Evolutionary conservation across 495 filamentous ascomycete genomes (phyloP).

Genomic region (Hamigera avellanea): DNA sequence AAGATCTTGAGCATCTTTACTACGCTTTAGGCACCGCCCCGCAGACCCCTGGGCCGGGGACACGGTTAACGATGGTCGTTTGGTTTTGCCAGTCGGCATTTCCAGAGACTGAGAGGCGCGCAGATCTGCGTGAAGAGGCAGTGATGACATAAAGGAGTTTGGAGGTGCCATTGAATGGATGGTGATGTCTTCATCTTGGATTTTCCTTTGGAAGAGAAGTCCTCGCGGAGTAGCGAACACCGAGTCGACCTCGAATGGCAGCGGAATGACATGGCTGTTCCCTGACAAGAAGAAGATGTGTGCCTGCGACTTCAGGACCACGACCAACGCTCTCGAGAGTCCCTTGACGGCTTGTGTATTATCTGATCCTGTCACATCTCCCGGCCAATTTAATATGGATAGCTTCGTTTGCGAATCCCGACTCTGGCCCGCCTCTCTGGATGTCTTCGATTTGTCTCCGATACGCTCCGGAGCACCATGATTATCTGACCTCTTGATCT

Average conservation of each 20-base stretch:
- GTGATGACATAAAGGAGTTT: conserved; percentile 68
- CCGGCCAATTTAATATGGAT: conserved; percentile 14
- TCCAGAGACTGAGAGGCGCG: conserved; percentile 33
- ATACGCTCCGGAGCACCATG: not conserved
- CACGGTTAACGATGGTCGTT: conserved; percentile 22
- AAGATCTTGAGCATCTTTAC: conserved; percentile 40
- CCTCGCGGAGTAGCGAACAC: conserved; percentile 75
- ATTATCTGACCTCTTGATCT: conserved; percentile 9
- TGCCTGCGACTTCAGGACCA: conserved; percentile 85
- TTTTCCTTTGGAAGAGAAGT: conserved; percentile 72
- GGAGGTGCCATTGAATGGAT: conserved; percentile 43
- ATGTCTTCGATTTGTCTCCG: not conserved
- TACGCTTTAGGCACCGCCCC: conserved; percentile 14
- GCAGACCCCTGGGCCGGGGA: conserved; percentile 13
- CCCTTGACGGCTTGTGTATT: conserved; percentile 7
- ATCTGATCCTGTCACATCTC: conserved; percentile 1
- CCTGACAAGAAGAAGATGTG: conserved; percentile 89
- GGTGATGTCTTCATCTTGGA: conserved; percentile 20
- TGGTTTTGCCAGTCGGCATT: conserved; percentile 28
- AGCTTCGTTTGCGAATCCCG: conserved; percentile 7
- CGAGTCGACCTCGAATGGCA: conserved; percentile 87
- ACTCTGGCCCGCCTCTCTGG: conserved; percentile 3
- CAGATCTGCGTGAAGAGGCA: conserved; percentile 26
- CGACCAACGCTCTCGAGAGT: conserved; percentile 60
- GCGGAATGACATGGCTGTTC: conserved; percentile 77